Evolutionary conservation across 257 asterid species (phyloP).

Genomic region (Solanum gracilifrons): DNA sequence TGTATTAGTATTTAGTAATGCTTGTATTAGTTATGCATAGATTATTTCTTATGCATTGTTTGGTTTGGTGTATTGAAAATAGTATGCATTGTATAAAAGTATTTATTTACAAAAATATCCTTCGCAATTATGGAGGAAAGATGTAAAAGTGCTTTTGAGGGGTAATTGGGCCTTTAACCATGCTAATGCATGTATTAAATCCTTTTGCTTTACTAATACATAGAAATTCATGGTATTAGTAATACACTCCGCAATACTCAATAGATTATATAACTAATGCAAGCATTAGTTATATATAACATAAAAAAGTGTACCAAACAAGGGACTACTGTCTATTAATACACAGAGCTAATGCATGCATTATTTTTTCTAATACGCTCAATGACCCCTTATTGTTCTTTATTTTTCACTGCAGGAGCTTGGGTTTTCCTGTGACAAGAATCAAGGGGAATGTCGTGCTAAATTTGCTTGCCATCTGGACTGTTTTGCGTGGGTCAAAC

Average conservation of each 20-base stretch:
- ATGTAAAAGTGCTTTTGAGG: neutral
- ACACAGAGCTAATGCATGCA: neutral
- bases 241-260: neutral
- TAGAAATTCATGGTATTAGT: neutral
- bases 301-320: neutral
- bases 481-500: slow-evolving; percentile 98
- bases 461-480: slow-evolving; percentile 97
- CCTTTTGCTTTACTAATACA: neutral
- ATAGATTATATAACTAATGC: neutral
- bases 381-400: neutral
- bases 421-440: slow-evolving; percentile 83
- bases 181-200: neutral
- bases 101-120: neutral
- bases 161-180: neutral
- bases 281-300: neutral
- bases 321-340: neutral
- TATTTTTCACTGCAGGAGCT: slow-evolving; percentile 53
- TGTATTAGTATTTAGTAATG: neutral
- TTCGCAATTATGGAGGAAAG: neutral
- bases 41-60: neutral
- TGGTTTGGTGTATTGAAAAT: neutral
- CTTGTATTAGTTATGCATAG: neutral
- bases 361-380: neutral
- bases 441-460: slow-evolving; percentile 97
- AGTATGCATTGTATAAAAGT: neutral